Base-by-base conservation (phyloP, 2,329 filamentous ascomycete species). In the Phaeosphaeria sp. region DNA sequence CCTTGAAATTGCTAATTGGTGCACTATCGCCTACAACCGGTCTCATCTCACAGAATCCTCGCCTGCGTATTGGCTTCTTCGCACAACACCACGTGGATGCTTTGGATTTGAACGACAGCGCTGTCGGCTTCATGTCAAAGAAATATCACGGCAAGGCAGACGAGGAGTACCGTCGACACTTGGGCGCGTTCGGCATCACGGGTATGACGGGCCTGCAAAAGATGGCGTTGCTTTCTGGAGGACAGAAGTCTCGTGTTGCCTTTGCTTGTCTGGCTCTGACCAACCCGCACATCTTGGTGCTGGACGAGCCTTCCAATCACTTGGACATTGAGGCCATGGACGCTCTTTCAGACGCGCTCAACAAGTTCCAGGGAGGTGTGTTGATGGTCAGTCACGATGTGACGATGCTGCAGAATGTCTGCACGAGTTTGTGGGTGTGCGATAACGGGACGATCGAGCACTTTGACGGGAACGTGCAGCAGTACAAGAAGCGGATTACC, bases 301-400 rank as follows among this genome's bases (percentile, higher is more conserved):
- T 99, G 50, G 95, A 99, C 85, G 95, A 99, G 79, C 95, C 95
- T 76, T 97, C 92, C 64, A 99, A 99, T 83, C 95, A 99, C 79
- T 83, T 99, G 71, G 95, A 99, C 87, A 98, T 99, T 69, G 95
- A 99, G 79, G 95, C 95, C 64, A 97, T 99, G 95, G 95, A 99
- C 77, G 94, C 95, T 11, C 83, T 99, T 51, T 89, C 92, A 4
- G 88, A 90, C 27, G 95, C 95, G 17, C 83, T 99, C 67, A 86
- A 88, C 67, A 87, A 89, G 64, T 99, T 98, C 81, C 86, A 96
- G 80, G 95, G 95, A 60, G 95, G 95, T 77, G 93, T 99, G 55
- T 82, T 99, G 71, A 98, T 99, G 93, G 95, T 99, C 56, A 96
- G 91, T 73, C 95, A 99, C 90, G 95, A 99, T 76, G 95, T 99